phyloP scores from a whole-genome alignment of 2,329 filamentous ascomycete genomes.

The Periconia macrospinosa region DNA sequence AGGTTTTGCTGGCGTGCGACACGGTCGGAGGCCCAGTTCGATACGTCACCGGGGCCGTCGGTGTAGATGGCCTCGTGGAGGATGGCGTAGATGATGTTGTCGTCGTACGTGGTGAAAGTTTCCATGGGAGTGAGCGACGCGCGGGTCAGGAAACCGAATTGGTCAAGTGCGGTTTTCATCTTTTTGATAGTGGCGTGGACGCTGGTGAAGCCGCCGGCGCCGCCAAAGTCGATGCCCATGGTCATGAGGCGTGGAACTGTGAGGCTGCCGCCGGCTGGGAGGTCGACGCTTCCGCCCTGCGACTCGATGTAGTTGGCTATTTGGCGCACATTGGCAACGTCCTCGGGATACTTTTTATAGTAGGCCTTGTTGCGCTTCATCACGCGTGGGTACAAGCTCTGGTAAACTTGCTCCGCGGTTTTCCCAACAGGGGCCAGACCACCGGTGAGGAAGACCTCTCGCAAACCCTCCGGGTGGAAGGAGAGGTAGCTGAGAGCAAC shows the following conservation, averaged over 20 bases:
- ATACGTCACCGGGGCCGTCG: neutral
- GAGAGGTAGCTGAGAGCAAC: neutral
- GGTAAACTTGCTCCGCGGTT: neutral
- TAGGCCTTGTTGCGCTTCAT: neutral
- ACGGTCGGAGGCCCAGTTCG: neutral
- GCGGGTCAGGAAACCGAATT: neutral
- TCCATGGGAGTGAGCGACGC: neutral
- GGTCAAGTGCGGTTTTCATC: neutral
- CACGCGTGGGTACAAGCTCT: neutral
- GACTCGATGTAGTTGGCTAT: neutral
- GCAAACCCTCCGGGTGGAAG: neutral
- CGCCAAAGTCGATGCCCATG: neutral
- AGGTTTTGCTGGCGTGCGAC: neutral
- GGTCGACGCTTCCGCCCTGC: neutral
- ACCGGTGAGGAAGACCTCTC: neutral
- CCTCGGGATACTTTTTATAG: neutral
- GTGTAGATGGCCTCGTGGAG: neutral
- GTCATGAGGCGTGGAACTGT: neutral
- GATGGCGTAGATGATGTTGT: neutral
- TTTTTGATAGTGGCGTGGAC: neutral
- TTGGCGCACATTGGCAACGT: neutral
- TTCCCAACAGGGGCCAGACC: neutral
- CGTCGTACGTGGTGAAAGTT: neutral
- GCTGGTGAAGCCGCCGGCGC: neutral
- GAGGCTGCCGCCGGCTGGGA: neutral